Conservation (phyloP, 345 rosid genomes). For the Adansonia digitata region DNA sequence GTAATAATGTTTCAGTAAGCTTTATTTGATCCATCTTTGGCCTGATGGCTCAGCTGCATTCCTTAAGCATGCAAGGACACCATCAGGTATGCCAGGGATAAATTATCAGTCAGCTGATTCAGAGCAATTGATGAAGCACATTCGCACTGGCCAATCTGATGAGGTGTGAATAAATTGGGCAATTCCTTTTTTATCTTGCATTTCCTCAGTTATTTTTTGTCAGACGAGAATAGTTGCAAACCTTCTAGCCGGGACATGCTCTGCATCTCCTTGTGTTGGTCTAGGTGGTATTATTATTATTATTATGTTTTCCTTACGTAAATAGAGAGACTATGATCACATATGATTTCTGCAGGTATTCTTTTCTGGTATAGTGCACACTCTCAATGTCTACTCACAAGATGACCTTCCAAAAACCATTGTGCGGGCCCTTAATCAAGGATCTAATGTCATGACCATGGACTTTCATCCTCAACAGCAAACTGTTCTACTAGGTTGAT, state of each 20-base stretch:
- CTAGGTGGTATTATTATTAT: not conserved
- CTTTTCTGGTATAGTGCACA: slow-evolving; percentile 42
- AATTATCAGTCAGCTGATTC: slow-evolving; percentile 75
- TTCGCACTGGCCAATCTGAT: slow-evolving; percentile 57
- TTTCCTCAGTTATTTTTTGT: not conserved
- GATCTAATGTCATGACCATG: slow-evolving; percentile 63
- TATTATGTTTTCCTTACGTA: not conserved
- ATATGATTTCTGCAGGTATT: slow-evolving; percentile 28
- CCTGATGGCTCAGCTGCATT: slow-evolving; percentile 41
- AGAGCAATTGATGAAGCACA: slow-evolving; percentile 65
- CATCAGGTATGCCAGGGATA: slow-evolving; percentile 47
- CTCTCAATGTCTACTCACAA: slow-evolving; percentile 32
- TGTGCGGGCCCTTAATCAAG: slow-evolving; percentile 43
- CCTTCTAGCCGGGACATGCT: not conserved
- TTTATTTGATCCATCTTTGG: not conserved
- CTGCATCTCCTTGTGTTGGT: not conserved
- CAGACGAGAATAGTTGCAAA: not conserved
- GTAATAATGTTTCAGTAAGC: slow-evolving; percentile 1
- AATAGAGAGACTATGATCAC: not conserved
- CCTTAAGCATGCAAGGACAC: slow-evolving; percentile 62
- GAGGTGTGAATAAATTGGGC: slow-evolving; percentile 35
- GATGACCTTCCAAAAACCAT: slow-evolving; percentile 57
- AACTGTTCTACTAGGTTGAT: slow-evolving; percentile 63
- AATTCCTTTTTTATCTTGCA: not conserved
- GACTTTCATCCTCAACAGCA: slow-evolving; percentile 75